These are phyloP conservation scores for Bertia moriformis DNA, from an alignment of 2,329 filamentous ascomycete species.

Conservation along the genomic window DNA sequence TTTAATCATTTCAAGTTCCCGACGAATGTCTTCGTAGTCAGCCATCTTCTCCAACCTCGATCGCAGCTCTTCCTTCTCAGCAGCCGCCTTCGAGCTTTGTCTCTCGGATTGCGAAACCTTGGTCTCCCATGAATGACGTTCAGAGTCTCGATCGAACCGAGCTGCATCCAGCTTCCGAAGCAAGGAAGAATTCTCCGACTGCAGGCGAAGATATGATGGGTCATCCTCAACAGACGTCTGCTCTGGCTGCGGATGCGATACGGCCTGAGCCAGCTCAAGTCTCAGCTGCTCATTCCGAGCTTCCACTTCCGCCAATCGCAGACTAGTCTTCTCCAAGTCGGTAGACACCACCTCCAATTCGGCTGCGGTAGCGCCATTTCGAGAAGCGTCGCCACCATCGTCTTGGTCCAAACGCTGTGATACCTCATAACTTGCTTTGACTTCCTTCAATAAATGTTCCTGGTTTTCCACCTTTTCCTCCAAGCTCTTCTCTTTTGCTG, in stretches of 20 bases:
- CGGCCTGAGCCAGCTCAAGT: conserved; percentile 77
- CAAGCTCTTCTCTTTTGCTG: conserved; percentile 74
- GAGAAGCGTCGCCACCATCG: conserved; percentile 43
- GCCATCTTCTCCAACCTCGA: conserved; percentile 74
- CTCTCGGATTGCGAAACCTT: conserved; percentile 69
- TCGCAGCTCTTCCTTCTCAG: conserved; percentile 69
- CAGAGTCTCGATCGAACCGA: conserved; percentile 68
- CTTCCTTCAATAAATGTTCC: conserved; percentile 77
- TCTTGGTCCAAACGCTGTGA: conserved; percentile 73
- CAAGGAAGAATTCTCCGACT: conserved; percentile 84
- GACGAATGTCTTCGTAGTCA: conserved; percentile 92
- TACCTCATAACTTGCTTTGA: conserved; percentile 95
- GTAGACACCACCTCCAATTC: conserved; percentile 88
- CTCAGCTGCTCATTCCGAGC: conserved; percentile 86
- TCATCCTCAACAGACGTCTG: conserved; percentile 67
- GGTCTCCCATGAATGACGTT: conserved; percentile 62
- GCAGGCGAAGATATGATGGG: conserved; percentile 71
- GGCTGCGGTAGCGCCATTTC: conserved; percentile 60
- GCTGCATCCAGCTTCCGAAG: conserved; percentile 75
- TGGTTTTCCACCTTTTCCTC: conserved; percentile 93
- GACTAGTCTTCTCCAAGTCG: conserved; percentile 78
- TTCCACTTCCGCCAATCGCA: conserved; percentile 78
- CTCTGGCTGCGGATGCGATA: conserved; percentile 51
- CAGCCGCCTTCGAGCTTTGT: conserved; percentile 57
- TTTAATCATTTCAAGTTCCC: conserved; percentile 92